These are phyloP conservation scores for Lotus japonicus DNA, from an alignment of 306 rosid genomes.

Conservation along the genomic window DNA sequence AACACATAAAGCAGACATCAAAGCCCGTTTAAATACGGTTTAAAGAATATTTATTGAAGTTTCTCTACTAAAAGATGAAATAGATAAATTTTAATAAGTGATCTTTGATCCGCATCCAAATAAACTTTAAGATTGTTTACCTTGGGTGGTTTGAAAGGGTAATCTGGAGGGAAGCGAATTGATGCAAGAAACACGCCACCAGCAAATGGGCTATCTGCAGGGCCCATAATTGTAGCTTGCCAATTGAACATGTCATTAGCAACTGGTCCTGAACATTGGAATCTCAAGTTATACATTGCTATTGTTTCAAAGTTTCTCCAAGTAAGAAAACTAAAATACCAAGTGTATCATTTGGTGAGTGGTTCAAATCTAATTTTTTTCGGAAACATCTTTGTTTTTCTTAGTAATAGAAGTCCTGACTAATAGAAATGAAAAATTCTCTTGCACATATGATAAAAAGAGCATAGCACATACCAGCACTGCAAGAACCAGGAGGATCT, in stretches of 20 bases:
- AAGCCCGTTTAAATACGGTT: too few relatives aligned
- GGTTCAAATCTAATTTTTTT: too few relatives aligned
- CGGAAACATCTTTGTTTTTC: too few relatives aligned
- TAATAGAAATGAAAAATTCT: not conserved
- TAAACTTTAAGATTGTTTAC: not conserved
- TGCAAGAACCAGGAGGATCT: not conserved
- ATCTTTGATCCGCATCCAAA: too few relatives aligned
- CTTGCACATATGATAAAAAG: not conserved
- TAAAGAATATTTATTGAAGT: too few relatives aligned
- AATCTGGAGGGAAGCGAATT: not conserved
- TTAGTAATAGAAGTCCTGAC: too few relatives aligned
- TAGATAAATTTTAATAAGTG: too few relatives aligned
- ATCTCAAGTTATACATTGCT: not conserved
- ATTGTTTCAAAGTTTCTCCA: too few relatives aligned
- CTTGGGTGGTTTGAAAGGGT: not conserved
- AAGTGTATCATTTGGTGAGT: too few relatives aligned
- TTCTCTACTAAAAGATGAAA: too few relatives aligned
- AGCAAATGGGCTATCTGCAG: not conserved
- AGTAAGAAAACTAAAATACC: not conserved
- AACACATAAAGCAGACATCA: too few relatives aligned
- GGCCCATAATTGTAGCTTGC: not conserved
- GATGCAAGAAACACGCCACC: not conserved
- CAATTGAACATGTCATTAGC: not conserved
- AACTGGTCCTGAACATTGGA: not conserved
- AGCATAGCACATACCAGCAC: not conserved